Evolutionary conservation across 768 basidiomycete species (phyloP).

Genomic region (Mycena galericulata): DNA sequence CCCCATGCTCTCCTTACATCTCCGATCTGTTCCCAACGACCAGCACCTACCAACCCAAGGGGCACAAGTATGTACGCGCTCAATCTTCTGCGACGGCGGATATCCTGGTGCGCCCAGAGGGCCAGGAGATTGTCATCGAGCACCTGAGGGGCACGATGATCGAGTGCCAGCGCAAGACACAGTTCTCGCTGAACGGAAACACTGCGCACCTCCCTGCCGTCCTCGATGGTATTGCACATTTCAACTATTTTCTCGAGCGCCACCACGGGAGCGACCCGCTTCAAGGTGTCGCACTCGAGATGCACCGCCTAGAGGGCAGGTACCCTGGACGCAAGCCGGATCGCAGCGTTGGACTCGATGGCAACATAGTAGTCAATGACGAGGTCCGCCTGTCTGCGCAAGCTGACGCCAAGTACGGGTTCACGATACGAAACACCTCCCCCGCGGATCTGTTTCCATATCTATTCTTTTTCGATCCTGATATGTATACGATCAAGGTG

Average conservation of each 20-base stretch:
- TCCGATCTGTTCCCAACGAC: background rate
- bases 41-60: background rate
- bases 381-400: background rate
- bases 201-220: background rate
- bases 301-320: background rate
- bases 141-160: background rate
- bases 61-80: background rate
- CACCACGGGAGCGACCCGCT: background rate
- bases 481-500: background rate
- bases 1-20: background rate
- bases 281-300: background rate
- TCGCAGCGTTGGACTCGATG: background rate
- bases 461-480: constrained; percentile 14
- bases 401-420: background rate
- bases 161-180: background rate
- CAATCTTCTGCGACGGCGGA: background rate
- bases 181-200: background rate
- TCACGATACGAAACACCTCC: constrained; percentile 12
- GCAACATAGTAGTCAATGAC: background rate
- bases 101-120: background rate
- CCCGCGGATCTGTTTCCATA: background rate
- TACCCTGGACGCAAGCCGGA: constrained; percentile 1
- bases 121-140: constrained; percentile 13
- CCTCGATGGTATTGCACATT: background rate
- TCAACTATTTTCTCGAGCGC: constrained; percentile 1